These are phyloP conservation scores for Saccharomycopsis capsularis DNA, from an alignment of 805 yeast species.

Conservation along the genomic window DNA sequence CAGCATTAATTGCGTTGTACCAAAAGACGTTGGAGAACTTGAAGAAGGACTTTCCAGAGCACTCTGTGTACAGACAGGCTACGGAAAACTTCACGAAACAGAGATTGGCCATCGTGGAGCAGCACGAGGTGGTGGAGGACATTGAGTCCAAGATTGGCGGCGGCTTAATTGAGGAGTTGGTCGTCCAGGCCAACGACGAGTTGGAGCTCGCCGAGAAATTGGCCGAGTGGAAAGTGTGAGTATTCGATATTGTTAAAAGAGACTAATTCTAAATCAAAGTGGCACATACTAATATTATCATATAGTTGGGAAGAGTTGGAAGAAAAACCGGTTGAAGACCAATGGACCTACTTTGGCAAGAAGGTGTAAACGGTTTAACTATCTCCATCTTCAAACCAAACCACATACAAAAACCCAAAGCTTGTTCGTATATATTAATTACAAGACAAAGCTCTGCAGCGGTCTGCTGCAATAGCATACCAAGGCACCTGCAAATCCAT, in stretches of 20 bases:
- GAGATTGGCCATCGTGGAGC: slow-evolving; percentile 60
- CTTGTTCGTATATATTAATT: too few species aligned
- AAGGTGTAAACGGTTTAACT: too few species aligned
- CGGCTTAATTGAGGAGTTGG: slow-evolving; percentile 76
- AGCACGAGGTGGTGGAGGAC: slow-evolving; percentile 50
- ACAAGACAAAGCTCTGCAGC: too few species aligned
- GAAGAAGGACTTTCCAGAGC: slow-evolving; percentile 55
- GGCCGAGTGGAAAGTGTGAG: slow-evolving; percentile 53
- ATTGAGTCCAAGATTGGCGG: slow-evolving; percentile 73
- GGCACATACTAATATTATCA: background rate
- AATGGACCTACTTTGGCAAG: slow-evolving; percentile 78
- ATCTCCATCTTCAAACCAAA: too few species aligned
- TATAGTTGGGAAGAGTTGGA: slow-evolving; percentile 78
- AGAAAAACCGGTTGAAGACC: slow-evolving; percentile 73
- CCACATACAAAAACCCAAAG: too few species aligned
- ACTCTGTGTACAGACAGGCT: slow-evolving; percentile 70
- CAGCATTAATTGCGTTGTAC: slow-evolving; percentile 65
- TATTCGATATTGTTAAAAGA: slow-evolving; percentile 10
- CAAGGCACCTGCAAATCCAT: too few species aligned
- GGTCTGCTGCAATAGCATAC: too few species aligned
- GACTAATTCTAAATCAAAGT: background rate
- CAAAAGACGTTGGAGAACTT: slow-evolving; percentile 58
- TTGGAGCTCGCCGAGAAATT: slow-evolving; percentile 57
- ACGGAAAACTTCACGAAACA: slow-evolving; percentile 64
- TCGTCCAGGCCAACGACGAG: slow-evolving; percentile 81